These are phyloP conservation scores for Leucosporidium yakuticum DNA, from an alignment of 768 basidiomycete species.

Conservation along the genomic window DNA sequence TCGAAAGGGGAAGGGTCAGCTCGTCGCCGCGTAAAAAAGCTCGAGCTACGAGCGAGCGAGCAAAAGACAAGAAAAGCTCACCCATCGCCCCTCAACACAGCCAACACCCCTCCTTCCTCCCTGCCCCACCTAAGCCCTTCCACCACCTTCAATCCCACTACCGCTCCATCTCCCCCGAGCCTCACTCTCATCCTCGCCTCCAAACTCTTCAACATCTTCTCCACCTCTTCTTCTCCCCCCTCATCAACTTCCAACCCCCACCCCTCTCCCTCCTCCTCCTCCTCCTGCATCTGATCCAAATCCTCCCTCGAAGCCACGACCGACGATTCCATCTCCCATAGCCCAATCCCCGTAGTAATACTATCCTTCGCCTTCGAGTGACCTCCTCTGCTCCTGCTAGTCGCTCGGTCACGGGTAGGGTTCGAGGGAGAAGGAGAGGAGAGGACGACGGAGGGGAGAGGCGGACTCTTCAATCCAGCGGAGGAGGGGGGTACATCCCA, in stretches of 20 bases:
- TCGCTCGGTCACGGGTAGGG: too few species aligned
- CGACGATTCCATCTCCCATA: slow-evolving; percentile 18
- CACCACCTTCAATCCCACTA: not conserved
- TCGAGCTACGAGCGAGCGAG: too few species aligned
- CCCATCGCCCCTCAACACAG: slow-evolving; percentile 10
- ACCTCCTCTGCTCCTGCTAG: slow-evolving; percentile 1
- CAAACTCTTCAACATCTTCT: slow-evolving; percentile 1
- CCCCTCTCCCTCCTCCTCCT: not conserved
- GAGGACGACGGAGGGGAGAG: not conserved
- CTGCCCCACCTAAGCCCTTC: not conserved
- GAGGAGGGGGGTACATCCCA: too few species aligned
- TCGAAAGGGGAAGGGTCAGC: not conserved
- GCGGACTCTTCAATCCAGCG: not conserved
- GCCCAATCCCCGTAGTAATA: slow-evolving; percentile 30
- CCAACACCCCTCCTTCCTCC: not conserved
- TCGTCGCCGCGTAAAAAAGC: too few species aligned
- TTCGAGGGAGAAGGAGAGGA: not conserved
- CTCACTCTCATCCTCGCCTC: not conserved
- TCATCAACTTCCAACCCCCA: too few species aligned
- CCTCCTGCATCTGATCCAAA: not conserved
- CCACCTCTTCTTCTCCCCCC: not conserved
- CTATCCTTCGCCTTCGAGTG: slow-evolving; percentile 5
- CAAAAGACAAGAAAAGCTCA: not conserved
- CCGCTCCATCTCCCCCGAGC: slow-evolving; percentile 8
- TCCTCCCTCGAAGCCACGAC: too few species aligned